Conservation (phyloP, 768 basidiomycete genomes). For the Suillus ampliporus region DNA sequence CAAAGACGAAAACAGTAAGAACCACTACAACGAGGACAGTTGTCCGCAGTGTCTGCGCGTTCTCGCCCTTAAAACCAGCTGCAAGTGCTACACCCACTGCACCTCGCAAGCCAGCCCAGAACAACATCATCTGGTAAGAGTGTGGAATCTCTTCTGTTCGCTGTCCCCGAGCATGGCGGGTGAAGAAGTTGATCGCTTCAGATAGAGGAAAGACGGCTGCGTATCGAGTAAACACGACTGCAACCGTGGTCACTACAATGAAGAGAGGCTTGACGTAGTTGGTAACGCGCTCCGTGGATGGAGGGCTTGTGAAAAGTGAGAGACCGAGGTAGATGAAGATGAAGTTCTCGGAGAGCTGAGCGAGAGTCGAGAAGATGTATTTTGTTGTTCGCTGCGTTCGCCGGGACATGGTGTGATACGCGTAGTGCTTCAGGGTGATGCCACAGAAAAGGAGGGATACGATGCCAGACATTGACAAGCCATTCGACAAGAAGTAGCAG, state of each 20-base stretch:
- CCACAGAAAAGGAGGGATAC: conserved; percentile 98
- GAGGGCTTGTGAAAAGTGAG: conserved; percentile 91
- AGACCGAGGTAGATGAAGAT: conserved; percentile 99
- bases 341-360: conserved; percentile 96
- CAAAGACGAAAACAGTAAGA: conserved; percentile 91
- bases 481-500: conserved; percentile 99
- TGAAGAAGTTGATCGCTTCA: conserved; percentile 93
- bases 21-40: conserved; percentile 97
- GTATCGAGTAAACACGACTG: conserved; percentile 94
- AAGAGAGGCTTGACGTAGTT: conserved; percentile 95
- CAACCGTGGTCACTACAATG: conserved; percentile 88
- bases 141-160: conserved; percentile 92
- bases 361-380: conserved; percentile 94
- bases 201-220: conserved; percentile 95
- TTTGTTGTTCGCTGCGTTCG: conserved; percentile 93
- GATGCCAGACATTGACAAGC: conserved; percentile 92
- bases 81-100: conserved; percentile 98
- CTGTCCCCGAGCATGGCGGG: conserved; percentile 81
- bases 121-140: conserved; percentile 99
- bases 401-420: conserved; percentile 99
- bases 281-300: conserved; percentile 75
- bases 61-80: conserved; percentile 92
- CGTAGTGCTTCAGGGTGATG: conserved; percentile 98
- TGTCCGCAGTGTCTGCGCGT: conserved; percentile 87
- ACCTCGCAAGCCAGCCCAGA: conserved; percentile 97